Conservation (phyloP, 805 yeast genomes). For the Hanseniaspora jakobsenii region DNA sequence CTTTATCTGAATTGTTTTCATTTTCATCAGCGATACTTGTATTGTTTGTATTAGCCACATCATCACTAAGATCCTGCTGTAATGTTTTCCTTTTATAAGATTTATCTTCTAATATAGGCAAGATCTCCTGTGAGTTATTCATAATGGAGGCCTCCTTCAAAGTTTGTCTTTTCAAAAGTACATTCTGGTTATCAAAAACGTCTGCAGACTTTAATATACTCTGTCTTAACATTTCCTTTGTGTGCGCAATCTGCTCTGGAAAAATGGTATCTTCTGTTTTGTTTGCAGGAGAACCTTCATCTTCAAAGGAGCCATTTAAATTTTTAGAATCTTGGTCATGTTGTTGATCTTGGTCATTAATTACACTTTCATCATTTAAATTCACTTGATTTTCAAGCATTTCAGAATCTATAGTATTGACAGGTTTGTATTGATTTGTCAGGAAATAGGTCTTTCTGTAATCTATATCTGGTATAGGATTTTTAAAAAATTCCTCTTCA, state of each 20-base stretch:
- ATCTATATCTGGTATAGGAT: constrained; percentile 9
- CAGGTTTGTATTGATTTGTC: constrained; percentile 10
- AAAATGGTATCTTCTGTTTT: constrained; percentile 3
- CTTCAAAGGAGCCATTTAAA: no score
- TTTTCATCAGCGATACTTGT: not conserved
- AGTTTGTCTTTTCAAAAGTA: constrained; percentile 1
- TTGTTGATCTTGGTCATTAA: not conserved
- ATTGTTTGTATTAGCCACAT: not conserved
- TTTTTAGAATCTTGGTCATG: not conserved
- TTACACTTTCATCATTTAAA: not conserved
- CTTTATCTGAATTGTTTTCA: not conserved
- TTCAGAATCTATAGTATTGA: not conserved
- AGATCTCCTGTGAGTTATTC: not conserved
- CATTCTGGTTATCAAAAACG: constrained; percentile 12
- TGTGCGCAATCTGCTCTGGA: constrained; percentile 1
- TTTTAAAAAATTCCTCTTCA: not conserved
- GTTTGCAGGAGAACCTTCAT: no score
- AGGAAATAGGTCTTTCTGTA: constrained; percentile 13
- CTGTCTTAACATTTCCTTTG: constrained; percentile 8
- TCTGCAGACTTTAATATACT: constrained; percentile 11
- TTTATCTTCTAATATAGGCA: constrained; percentile 4
- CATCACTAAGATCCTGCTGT: not conserved
- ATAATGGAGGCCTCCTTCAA: constrained; percentile 4
- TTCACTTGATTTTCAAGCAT: not conserved
- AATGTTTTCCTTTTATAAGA: not conserved